Conservation (phyloP, 2,329 filamentous ascomycete species). For the Grosmannia serpens region DNA sequence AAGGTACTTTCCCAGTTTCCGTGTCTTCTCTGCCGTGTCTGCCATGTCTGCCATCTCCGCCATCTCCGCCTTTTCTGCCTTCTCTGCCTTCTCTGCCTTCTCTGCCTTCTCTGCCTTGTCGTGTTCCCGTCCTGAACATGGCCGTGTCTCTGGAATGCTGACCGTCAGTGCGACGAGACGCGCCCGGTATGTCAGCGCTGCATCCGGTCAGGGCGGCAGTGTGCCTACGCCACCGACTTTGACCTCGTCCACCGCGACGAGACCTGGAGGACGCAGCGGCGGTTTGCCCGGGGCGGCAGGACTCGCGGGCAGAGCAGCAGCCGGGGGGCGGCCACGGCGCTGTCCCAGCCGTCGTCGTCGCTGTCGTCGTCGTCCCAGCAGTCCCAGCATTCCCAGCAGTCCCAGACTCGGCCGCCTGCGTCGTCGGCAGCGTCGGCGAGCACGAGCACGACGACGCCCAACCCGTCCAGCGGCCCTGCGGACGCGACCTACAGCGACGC, state of each 20-base stretch:
- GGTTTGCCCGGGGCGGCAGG: neutral
- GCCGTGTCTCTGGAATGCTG: no score
- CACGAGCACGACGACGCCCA: neutral
- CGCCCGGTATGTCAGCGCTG: conserved; percentile 6
- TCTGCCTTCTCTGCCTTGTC: neutral
- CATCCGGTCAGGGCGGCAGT: conserved; percentile 3
- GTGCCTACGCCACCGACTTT: conserved; percentile 7
- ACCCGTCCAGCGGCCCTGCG: neutral
- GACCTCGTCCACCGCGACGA: conserved; percentile 7
- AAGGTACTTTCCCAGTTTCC: neutral
- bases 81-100: neutral
- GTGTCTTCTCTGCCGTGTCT: no score
- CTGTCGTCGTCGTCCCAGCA: neutral
- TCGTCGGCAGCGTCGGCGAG: neutral
- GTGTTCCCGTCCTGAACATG: no score
- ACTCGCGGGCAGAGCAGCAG: neutral
- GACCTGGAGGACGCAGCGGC: conserved; percentile 1
- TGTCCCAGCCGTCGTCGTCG: neutral
- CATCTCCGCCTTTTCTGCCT: neutral
- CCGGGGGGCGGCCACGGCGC: neutral
- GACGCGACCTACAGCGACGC: neutral
- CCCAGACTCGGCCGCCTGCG: neutral
- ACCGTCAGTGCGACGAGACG: conserved; percentile 4
- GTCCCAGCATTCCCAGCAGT: neutral
- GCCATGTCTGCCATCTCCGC: neutral